Conservation (phyloP, 2,329 filamentous ascomycete species). For the Cladophialophora yegresii region DNA sequence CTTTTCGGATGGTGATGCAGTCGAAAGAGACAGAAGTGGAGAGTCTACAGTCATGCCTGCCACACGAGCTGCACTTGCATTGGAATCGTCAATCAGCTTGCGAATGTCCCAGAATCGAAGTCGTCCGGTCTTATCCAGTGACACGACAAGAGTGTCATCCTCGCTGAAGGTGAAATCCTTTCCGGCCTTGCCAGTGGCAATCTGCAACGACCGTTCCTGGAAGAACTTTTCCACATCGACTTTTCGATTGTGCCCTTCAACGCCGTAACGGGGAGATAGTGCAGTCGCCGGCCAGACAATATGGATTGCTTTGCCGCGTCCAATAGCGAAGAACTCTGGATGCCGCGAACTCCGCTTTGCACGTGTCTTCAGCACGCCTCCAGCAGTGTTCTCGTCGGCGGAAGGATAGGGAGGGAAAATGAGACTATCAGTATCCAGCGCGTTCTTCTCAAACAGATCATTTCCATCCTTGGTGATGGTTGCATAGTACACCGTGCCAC, state of each 20-base stretch:
- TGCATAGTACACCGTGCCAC: slow-evolving; percentile 96
- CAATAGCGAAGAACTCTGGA: slow-evolving; percentile 91
- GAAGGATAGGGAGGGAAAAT: slow-evolving; percentile 82
- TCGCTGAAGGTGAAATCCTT: slow-evolving; percentile 99
- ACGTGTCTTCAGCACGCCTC: slow-evolving; percentile 91
- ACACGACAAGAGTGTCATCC: slow-evolving; percentile 91
- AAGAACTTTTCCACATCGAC: slow-evolving; percentile 88
- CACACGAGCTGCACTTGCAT: slow-evolving; percentile 49
- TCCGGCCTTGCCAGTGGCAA: slow-evolving; percentile 94
- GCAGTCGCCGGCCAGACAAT: slow-evolving; percentile 69
- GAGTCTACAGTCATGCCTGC: slow-evolving; percentile 74
- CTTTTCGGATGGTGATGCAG: slow-evolving; percentile 84
- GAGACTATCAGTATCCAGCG: slow-evolving; percentile 82
- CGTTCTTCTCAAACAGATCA: slow-evolving; percentile 74
- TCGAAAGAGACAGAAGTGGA: slow-evolving; percentile 82
- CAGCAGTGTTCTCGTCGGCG: slow-evolving; percentile 86
- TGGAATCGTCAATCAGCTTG: slow-evolving; percentile 62
- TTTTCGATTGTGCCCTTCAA: slow-evolving; percentile 55
- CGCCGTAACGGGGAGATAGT: slow-evolving; percentile 52
- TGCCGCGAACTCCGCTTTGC: slow-evolving; percentile 86
- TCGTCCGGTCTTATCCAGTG: slow-evolving; percentile 91
- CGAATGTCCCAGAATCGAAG: slow-evolving; percentile 99
- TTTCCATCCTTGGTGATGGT: slow-evolving; percentile 74
- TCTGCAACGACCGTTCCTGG: slow-evolving; percentile 83
- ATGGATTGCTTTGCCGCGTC: slow-evolving; percentile 93